Conservation (phyloP, 345 rosid genomes). For the Lepidium didymum region DNA sequence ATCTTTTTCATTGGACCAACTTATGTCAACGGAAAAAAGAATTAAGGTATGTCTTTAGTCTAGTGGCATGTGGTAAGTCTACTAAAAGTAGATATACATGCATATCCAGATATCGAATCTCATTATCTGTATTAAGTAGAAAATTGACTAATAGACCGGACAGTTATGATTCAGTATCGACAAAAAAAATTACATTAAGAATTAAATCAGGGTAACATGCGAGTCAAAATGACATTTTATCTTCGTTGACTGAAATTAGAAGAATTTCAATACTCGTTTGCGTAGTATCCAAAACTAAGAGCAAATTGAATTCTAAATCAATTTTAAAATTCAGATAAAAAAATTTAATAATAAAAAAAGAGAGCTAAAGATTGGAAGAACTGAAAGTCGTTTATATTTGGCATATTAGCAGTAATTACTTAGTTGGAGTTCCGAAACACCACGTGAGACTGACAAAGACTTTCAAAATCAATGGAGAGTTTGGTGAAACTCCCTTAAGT, state of each 20-base stretch:
- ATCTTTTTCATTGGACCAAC: too few relatives aligned
- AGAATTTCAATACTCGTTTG: neutral
- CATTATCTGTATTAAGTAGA: too few relatives aligned
- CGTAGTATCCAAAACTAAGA: neutral
- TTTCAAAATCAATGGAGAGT: neutral
- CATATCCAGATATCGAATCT: too few relatives aligned
- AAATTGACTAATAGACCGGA: too few relatives aligned
- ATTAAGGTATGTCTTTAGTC: too few relatives aligned
- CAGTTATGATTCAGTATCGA: too few relatives aligned
- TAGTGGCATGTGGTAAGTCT: too few relatives aligned
- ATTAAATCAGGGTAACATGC: neutral
- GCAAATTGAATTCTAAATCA: neutral
- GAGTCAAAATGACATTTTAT: neutral
- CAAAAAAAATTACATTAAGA: too few relatives aligned
- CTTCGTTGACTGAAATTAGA: neutral
- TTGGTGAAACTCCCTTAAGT: neutral
- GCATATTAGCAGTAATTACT: neutral
- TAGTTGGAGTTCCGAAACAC: neutral
- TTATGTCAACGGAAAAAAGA: too few relatives aligned
- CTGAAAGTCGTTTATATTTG: slow-evolving; percentile 1
- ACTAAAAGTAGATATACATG: too few relatives aligned
- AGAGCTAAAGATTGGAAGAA: neutral
- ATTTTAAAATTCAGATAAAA: too few relatives aligned
- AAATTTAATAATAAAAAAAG: neutral
- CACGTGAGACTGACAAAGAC: neutral